Evolutionary conservation across 768 basidiomycete species (phyloP), one percentile per base, ranked within the genome.

Genomic region (Collybia mongolica): DNA sequence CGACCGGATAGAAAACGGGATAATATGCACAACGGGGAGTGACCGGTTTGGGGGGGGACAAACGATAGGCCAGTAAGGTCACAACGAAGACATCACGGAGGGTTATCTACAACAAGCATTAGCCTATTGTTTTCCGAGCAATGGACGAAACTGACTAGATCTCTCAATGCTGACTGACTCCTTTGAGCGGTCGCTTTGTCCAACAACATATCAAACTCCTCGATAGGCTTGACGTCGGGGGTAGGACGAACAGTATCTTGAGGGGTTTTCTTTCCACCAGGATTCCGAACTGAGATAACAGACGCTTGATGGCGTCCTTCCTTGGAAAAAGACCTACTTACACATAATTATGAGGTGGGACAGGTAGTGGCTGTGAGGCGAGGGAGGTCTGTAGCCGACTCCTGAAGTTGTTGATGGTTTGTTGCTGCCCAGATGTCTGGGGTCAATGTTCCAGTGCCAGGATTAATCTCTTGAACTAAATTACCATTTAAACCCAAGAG

Each of bases 181-280:
- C 43, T 44, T 32, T 44, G 18, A 12, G 43, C 35, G 35, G 35
- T 44, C 17, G 26, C 43, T 44, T 44, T 19, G 5, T 44, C 15
- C 43, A 29, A 44, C 35, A 44, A 29, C n/a, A 28, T 32, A 5
- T 32, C 35, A 44, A 44, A 28, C 20, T 29, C 2, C 17, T 32
- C 9, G 28, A 44, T 28, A 32, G 9, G 43, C 28, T 44, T 6
- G 43, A 44, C 35, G 22, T 44, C 35, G 9, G 26, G 43, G 43
- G 26, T 44, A 32, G 43, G 26, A 18, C 35, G 43, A 26, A 28
- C 20, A 28, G n/a, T 43, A 26, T 43, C 42, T 43, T 42, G 41
- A 26, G 42, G 40, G 40, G 40, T 42, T 42, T 42, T 42, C 40
- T 42, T 42, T 24, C 40, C 20, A 23, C 40, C 40, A 42, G 40